Percentiles rank a stretch among this genome's conserved stretches.
Conservation (phyloP, 2,329 filamentous ascomycete species). For the Claviceps capensis region DNA sequence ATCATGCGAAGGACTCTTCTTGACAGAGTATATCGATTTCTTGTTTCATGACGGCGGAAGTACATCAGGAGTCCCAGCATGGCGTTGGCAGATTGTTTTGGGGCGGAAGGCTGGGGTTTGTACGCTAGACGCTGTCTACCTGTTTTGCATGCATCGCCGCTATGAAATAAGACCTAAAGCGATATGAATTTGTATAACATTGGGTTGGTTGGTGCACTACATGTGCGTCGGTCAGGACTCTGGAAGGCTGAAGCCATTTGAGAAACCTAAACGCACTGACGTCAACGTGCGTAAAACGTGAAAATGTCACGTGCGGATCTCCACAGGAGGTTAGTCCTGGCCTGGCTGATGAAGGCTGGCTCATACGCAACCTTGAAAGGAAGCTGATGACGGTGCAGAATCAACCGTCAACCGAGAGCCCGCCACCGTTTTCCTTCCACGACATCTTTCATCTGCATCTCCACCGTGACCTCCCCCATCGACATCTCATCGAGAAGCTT, state of each 20-base stretch:
- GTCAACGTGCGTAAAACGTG: no score
- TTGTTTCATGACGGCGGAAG: neutral
- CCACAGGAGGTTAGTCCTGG: constrained; percentile 5
- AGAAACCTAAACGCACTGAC: no score
- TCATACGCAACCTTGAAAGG: neutral
- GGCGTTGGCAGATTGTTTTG: constrained; percentile 8
- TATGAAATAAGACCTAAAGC: neutral
- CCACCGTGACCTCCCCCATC: constrained; percentile 17
- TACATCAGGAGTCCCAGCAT: constrained; percentile 7
- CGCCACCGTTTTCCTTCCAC: constrained; percentile 10
- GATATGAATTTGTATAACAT: no score
- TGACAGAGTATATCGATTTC: no score
- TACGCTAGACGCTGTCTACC: neutral
- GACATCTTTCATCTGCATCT: constrained; percentile 8
- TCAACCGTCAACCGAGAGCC: constrained; percentile 6
- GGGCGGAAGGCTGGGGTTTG: neutral
- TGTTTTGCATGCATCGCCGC: neutral
- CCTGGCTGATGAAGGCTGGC: no score
- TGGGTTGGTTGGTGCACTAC: neutral
- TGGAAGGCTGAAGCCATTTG: no score
- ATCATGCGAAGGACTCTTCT: neutral
- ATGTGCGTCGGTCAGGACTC: no score
- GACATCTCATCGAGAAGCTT: neutral
- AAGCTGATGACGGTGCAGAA: constrained; percentile 11
- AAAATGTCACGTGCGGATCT: constrained; percentile 16